Percentiles rank a stretch among this genome's conserved stretches.
Evolutionary conservation across 1,139 yeast species (phyloP).

Genomic region (Entelexis sorbosivorans): DNA sequence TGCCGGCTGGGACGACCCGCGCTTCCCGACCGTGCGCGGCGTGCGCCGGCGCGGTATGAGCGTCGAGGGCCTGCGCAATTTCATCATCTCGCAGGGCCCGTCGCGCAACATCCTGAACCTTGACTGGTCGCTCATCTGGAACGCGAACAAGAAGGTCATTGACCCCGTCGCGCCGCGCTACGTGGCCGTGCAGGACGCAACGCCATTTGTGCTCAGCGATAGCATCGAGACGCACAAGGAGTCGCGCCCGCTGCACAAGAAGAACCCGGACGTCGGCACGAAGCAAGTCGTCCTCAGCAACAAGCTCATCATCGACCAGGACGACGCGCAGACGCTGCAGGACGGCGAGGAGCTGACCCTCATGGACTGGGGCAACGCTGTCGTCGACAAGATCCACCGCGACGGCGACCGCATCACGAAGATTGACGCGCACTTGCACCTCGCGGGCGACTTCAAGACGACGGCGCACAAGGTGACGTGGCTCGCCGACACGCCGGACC

Average conservation of each 20-base stretch:
- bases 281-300: conserved; percentile 65
- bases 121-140: conserved; percentile 97
- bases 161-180: conserved; percentile 96
- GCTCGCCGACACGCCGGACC: conserved; percentile 69
- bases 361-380: conserved; percentile 99
- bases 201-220: conserved; percentile 40
- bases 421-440: conserved; percentile 69
- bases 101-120: conserved; percentile 89
- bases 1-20: conserved; percentile 93
- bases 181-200: conserved; percentile 65
- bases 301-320: conserved; percentile 70
- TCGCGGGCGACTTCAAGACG: conserved; percentile 96
- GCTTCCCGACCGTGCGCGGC: conserved; percentile 98
- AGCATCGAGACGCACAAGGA: conserved; percentile 63
- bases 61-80: conserved; percentile 88
- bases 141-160: conserved; percentile 87
- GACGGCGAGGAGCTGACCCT: conserved; percentile 80
- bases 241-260: conserved; percentile 85
- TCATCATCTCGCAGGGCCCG: conserved; percentile 91
- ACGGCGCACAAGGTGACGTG: conserved; percentile 92
- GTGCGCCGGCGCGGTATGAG: conserved; percentile 99
- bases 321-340: conserved; percentile 61
- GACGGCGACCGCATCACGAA: conserved; percentile 46
- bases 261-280: conserved; percentile 81
- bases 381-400: conserved; percentile 59